Evolutionary conservation across 31 red algal species (phyloP), one percentile per base, ranked within the genome.

Genomic region (Endocladia muricata): DNA sequence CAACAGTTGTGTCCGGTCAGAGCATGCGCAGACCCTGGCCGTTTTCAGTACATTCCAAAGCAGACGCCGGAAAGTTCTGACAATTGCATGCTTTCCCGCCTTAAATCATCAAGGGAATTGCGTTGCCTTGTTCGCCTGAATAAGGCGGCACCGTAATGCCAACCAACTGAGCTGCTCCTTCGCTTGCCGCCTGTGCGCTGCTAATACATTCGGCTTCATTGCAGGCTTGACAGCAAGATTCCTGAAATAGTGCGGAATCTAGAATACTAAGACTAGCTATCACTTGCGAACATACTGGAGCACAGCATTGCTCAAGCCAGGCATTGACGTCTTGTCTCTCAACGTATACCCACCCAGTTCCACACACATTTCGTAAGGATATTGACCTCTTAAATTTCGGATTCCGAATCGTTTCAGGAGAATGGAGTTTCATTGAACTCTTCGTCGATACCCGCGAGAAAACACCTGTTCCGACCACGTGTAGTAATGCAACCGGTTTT

Each of bases 101-200:
- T 67, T 15, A 67, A 32, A 67, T 67, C 61, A 67, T 33, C 7
- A 67, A 36, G n/a, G 61, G 61, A 67, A 67, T 33, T 7, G 28
- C 21, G 32, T 32, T 35, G 9, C 25, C 61, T 32, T 33, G 32
- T 31, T 19, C 23, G 33, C 28, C 34, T 0, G 32, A 26, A 67
- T 33, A 67, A 19, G 61, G 61, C 34, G 61, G 61, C 5, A 67
- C 21, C 34, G 32, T 35, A 32, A 67, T 67, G 32, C 33, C 61
- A 0, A 67, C 28, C 34, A 33, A 21, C 17, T 67, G 32, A n/a
- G 61, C 61, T 7, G 61, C 61, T 21, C 61, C 61, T 35, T 67
- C 61, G 9, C 30, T 35, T 21, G 61, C 61, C 21, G 61, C 61
- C 33, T 67, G 6, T 34, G 61, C 61, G 26, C 61, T 33, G 39